Evolutionary conservation across 164 flowering plant species (phyloP).

Genomic region (Kingdonia uniflora): DNA sequence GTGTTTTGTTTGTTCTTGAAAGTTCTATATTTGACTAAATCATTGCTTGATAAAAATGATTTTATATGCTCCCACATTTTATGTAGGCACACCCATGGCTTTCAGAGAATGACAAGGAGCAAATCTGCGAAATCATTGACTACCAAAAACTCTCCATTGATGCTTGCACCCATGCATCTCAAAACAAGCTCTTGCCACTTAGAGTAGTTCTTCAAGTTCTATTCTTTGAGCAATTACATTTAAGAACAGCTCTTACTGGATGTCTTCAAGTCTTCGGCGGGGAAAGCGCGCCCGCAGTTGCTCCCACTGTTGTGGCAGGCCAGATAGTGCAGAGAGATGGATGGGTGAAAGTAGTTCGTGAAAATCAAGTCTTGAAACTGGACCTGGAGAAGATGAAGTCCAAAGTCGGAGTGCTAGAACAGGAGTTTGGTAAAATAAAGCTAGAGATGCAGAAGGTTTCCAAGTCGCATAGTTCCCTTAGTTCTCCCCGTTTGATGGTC

Average conservation of each 20-base stretch:
- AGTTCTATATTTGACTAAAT: not conserved
- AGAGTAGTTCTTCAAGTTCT: conserved; percentile 80
- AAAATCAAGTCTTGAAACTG: conserved; percentile 65
- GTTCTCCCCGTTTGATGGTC: conserved; percentile 51
- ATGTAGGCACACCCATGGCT: conserved; percentile 94
- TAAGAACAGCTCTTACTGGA: conserved; percentile 68
- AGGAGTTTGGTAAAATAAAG: conserved; percentile 61
- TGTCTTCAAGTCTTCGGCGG: conserved; percentile 38
- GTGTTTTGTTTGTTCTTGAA: not conserved
- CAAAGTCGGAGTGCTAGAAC: conserved; percentile 72
- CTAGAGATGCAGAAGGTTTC: conserved; percentile 56
- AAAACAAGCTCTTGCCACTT: conserved; percentile 77
- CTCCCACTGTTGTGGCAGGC: conserved; percentile 23
- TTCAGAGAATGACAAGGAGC: conserved; percentile 60
- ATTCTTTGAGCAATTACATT: conserved; percentile 87
- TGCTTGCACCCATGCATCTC: conserved; percentile 96
- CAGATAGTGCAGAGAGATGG: conserved; percentile 62
- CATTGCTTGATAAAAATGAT: no score
- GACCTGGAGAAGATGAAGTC: conserved; percentile 79
- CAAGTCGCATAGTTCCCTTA: conserved; percentile 52
- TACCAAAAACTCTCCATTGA: conserved; percentile 86
- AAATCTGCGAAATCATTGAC: conserved; percentile 63
- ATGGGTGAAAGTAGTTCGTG: conserved; percentile 78
- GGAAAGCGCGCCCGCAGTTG: conserved; percentile 36
- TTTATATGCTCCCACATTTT: not conserved